A percentile compares a stretch with the other conserved stretches of the same genome.
Conservation (phyloP, 306 rosid species). For the Aeschynomene evenia region DNA sequence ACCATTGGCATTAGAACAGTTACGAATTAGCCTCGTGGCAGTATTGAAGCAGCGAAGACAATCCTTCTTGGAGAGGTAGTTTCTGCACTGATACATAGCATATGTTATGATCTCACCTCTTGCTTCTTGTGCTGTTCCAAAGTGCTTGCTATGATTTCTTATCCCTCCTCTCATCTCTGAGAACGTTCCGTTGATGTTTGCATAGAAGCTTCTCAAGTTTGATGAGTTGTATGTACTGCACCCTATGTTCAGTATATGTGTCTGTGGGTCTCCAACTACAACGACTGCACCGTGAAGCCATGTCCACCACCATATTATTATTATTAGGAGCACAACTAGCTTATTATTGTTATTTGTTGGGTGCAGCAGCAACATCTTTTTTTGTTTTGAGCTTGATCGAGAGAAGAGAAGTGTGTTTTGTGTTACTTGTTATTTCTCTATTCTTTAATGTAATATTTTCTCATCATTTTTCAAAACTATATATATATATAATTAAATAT, state of each 20-base stretch:
- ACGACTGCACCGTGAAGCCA: neutral
- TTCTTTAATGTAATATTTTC: too few species aligned
- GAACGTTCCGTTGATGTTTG: conserved; percentile 46
- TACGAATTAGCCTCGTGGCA: conserved; percentile 44
- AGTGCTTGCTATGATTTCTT: conserved; percentile 30
- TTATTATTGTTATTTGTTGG: too few species aligned
- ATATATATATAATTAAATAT: too few species aligned
- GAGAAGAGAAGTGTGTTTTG: too few species aligned
- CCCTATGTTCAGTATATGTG: conserved; percentile 30
- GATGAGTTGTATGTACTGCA: conserved; percentile 54
- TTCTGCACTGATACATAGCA: conserved; percentile 59
- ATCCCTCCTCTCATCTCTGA: conserved; percentile 31
- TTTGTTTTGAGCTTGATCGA: too few species aligned
- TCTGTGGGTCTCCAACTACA: conserved; percentile 44
- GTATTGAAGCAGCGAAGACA: conserved; percentile 46
- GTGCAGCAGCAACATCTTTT: neutral
- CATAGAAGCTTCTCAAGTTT: conserved; percentile 26
- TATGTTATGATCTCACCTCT: conserved; percentile 31
- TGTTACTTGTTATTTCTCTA: too few species aligned
- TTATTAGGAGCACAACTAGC: neutral
- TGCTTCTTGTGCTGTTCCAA: conserved; percentile 43
- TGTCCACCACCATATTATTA: conserved; percentile 29
- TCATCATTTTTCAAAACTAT: too few species aligned
- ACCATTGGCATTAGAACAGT: conserved; percentile 53
- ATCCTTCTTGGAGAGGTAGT: conserved; percentile 49